phyloP scores from a whole-genome alignment of 164 flowering plant species.

The Liquidambar formosana region DNA sequence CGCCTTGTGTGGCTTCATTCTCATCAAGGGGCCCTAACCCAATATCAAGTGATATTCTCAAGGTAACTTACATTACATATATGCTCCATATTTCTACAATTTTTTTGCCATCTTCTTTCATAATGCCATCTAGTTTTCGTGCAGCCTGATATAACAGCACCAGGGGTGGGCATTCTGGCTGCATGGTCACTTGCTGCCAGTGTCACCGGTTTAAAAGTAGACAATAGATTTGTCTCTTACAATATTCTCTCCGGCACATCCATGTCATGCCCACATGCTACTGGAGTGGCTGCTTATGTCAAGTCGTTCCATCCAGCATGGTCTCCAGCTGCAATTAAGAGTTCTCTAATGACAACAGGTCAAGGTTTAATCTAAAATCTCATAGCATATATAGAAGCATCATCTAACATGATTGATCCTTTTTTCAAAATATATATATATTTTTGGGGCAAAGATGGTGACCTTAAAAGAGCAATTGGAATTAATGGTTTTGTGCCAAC shows the following conservation, averaged over 20 bases:
- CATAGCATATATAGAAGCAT: background rate
- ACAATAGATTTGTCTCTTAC: background rate
- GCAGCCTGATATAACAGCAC: slow-evolving; percentile 14
- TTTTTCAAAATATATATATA: too few species aligned
- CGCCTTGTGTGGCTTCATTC: slow-evolving; percentile 14
- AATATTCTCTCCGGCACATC: slow-evolving; percentile 14
- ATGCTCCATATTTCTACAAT: background rate
- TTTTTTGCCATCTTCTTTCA: too few species aligned
- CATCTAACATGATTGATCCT: too few species aligned
- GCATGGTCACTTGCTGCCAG: slow-evolving; percentile 5
- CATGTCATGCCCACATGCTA: slow-evolving; percentile 12
- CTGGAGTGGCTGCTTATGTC: slow-evolving; percentile 1
- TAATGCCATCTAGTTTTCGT: background rate
- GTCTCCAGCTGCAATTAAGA: slow-evolving; percentile 17
- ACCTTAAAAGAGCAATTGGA: too few species aligned
- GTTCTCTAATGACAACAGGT: slow-evolving; percentile 17
- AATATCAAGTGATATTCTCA: slow-evolving; percentile 14
- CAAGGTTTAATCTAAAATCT: background rate
- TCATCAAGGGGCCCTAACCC: slow-evolving; percentile 22
- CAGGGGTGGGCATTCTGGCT: slow-evolving; percentile 11
- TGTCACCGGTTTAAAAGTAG: background rate
- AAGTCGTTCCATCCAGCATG: slow-evolving; percentile 8
- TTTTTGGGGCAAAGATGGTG: too few species aligned
- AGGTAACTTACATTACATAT: too few species aligned
- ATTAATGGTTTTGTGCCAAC: too few species aligned